Percentiles rank a stretch among this genome's conserved stretches.
Evolutionary conservation across 208 protist species (phyloP).

Genomic region (Trypanosoma cruzi): DNA sequence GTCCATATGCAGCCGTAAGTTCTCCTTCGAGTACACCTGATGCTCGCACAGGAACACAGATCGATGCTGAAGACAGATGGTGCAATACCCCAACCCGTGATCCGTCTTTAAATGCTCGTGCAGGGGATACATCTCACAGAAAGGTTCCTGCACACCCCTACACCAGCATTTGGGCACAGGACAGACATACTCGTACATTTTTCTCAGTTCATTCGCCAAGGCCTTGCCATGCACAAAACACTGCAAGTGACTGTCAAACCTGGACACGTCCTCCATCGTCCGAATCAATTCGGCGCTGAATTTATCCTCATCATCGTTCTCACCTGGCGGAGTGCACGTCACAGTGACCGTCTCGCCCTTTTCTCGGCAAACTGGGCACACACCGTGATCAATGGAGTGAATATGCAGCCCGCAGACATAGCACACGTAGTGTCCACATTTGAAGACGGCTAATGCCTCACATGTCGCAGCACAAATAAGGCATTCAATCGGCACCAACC

Average conservation of each 20-base stretch:
- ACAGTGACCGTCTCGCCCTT: conserved; percentile 43
- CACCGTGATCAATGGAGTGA: conserved; percentile 47
- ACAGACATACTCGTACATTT: conserved; percentile 78
- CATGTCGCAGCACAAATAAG: conserved; percentile 77
- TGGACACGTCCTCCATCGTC: conserved; percentile 29
- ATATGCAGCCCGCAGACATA: conserved; percentile 88
- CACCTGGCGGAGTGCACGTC: conserved; percentile 40
- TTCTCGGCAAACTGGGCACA: conserved; percentile 79
- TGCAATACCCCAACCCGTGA: conserved; percentile 74
- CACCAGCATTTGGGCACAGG: conserved; percentile 71
- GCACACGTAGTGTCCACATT: conserved; percentile 82
- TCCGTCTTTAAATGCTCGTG: conserved; percentile 69
- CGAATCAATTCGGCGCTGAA: conserved; percentile 60
- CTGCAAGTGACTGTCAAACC: conserved; percentile 42
- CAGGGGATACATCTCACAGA: conserved; percentile 55
- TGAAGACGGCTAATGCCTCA: conserved; percentile 71
- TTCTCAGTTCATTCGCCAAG: conserved; percentile 59
- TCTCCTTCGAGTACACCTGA: conserved; percentile 51
- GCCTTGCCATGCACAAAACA: conserved; percentile 58
- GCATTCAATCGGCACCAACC: conserved; percentile 62
- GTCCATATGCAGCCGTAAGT: conserved; percentile 59
- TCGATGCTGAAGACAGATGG: conserved; percentile 69
- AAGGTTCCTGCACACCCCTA: conserved; percentile 74
- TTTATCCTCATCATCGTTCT: conserved; percentile 45
- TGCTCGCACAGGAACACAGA: conserved; percentile 89